Conservation (phyloP, 2,329 filamentous ascomycete genomes). For the Stylonectria norvegica region DNA sequence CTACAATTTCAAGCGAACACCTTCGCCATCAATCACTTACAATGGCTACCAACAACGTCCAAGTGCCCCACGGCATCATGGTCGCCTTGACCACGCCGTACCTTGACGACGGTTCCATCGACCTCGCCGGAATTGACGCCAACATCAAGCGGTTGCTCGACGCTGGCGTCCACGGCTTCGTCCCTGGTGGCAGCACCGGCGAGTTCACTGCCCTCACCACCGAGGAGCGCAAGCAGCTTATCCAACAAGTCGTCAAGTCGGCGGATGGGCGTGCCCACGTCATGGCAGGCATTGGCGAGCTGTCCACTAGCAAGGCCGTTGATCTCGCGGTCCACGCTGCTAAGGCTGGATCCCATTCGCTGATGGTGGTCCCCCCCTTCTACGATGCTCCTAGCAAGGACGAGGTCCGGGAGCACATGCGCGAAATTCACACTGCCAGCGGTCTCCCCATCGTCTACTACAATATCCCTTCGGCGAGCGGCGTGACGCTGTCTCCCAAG, state of each 20-base stretch:
- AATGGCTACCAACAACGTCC: conserved; percentile 16
- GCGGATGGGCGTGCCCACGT: conserved; percentile 40
- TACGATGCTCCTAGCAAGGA: conserved; percentile 43
- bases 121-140: conserved; percentile 28
- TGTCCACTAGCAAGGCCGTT: conserved; percentile 35
- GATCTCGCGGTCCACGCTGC: conserved; percentile 19
- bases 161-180: conserved; percentile 46
- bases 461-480: conserved; percentile 48
- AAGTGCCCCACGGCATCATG: conserved; percentile 37
- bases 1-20: background rate
- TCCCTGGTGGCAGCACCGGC: conserved; percentile 47
- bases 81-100: conserved; percentile 49
- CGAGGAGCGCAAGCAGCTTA: conserved; percentile 44
- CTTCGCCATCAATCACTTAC: conserved; percentile 1
- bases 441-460: conserved; percentile 48
- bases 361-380: conserved; percentile 50
- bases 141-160: conserved; percentile 45
- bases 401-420: conserved; percentile 34
- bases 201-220: conserved; percentile 45
- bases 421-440: conserved; percentile 38
- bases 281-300: conserved; percentile 42
- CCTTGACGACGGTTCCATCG: conserved; percentile 40
- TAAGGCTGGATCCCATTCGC: conserved; percentile 36
- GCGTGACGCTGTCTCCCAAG: conserved; percentile 38
- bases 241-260: conserved; percentile 35